Evolutionary conservation across 2,329 filamentous ascomycete genomes (phyloP).

Genomic region (Ophidiomyces ophidiicola): DNA sequence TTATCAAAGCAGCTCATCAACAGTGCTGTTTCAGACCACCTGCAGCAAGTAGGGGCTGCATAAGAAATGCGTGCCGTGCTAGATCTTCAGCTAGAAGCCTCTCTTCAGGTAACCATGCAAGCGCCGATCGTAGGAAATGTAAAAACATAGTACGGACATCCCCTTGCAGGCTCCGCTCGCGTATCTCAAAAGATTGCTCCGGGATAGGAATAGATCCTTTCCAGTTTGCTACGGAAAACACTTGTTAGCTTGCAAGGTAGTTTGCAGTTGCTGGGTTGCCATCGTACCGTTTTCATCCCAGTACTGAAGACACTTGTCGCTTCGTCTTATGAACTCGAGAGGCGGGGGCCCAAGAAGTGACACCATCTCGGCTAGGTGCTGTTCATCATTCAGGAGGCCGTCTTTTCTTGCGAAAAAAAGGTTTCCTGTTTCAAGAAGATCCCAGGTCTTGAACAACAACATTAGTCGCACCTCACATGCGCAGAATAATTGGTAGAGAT

Average conservation of each 20-base stretch:
- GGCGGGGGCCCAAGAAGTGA: conserved; percentile 6
- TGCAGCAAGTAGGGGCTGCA: too few species aligned
- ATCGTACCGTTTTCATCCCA: conserved; percentile 10
- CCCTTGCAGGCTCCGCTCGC: conserved; percentile 6
- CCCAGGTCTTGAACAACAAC: conserved; percentile 14
- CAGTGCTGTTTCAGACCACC: too few species aligned
- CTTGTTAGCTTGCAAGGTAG: conserved; percentile 8
- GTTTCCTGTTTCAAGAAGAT: conserved; percentile 15
- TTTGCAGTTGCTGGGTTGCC: too few species aligned
- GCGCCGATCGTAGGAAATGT: conserved; percentile 22
- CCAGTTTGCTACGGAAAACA: background rate
- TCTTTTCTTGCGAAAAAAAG: conserved; percentile 11
- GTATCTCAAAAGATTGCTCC: conserved; percentile 3
- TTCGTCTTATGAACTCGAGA: conserved; percentile 6
- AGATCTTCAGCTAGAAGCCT: conserved; percentile 22
- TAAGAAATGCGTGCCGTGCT: too few species aligned
- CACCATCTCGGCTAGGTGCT: conserved; percentile 11
- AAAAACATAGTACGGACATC: conserved; percentile 25
- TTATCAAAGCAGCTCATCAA: too few species aligned
- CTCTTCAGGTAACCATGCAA: conserved; percentile 24
- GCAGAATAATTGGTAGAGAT: background rate
- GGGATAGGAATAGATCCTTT: background rate
- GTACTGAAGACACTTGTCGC: conserved; percentile 2
- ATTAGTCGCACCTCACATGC: background rate
- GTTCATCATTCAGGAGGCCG: background rate